Conservation (phyloP, 108 stramenopile species). For the Pseudonitzschia delicatissima region DNA sequence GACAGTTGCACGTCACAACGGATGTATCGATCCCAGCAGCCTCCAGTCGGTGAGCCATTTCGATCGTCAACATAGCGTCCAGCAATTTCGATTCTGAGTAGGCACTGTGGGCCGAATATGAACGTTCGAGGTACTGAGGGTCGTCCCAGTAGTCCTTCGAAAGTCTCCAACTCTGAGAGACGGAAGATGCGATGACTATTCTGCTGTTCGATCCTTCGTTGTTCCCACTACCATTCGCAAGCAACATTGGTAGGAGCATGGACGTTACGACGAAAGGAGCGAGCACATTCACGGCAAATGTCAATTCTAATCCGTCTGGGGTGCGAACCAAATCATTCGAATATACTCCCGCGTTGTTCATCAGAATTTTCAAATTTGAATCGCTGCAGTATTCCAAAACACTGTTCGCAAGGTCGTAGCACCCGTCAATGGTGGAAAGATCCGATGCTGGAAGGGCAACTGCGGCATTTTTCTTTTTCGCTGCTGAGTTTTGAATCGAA, state of each 20-base stretch:
- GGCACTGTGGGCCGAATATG: conserved; percentile 73
- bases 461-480: not conserved
- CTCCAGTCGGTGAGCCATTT: conserved; percentile 51
- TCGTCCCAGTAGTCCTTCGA: conserved; percentile 35
- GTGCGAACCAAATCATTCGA: conserved; percentile 35
- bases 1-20: conserved; percentile 37
- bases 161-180: conserved; percentile 38
- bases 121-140: conserved; percentile 39
- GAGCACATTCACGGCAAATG: conserved; percentile 84
- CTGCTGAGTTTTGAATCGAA: conserved; percentile 2
- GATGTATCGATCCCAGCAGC: conserved; percentile 13
- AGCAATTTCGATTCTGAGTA: conserved; percentile 81
- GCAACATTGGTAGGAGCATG: conserved; percentile 55
- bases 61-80: conserved; percentile 63
- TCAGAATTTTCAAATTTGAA: conserved; percentile 41
- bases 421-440: conserved; percentile 40
- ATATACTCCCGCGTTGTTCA: conserved; percentile 90
- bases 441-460: conserved; percentile 40
- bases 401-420: conserved; percentile 36
- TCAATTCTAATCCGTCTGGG: conserved; percentile 58
- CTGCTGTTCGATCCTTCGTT: not conserved
- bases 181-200: conserved; percentile 31
- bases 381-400: conserved; percentile 26
- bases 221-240: conserved; percentile 8
- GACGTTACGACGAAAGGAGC: conserved; percentile 86